A percentile compares a stretch with the other conserved stretches of the same genome.
These are phyloP conservation scores for Magnaporthales sp. DNA, from an alignment of 2,329 filamentous ascomycete genomes.

Conservation along the genomic window DNA sequence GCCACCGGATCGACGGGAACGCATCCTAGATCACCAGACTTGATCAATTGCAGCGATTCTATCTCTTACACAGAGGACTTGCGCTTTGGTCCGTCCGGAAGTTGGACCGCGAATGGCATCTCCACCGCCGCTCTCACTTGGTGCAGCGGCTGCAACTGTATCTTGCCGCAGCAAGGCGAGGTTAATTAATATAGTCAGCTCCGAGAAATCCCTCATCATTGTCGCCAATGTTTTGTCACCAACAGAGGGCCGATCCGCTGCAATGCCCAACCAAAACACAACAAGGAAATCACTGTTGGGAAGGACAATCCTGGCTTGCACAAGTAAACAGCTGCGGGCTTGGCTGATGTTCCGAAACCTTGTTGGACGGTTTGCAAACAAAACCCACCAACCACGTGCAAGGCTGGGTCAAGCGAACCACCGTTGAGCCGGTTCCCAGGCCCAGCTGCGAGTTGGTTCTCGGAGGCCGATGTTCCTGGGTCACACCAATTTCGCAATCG, in stretches of 20 bases:
- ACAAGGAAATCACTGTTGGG: background rate
- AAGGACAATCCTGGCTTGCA: background rate
- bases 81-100: background rate
- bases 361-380: background rate
- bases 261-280: background rate
- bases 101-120: background rate
- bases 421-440: background rate
- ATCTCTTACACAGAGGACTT: background rate
- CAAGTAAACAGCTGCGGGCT: background rate
- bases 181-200: background rate
- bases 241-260: background rate
- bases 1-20: conserved; percentile 1
- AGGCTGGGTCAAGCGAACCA: background rate
- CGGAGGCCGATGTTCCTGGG: background rate
- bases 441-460: background rate
- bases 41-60: background rate
- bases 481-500: background rate
- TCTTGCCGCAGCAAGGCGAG: background rate
- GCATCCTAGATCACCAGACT: background rate
- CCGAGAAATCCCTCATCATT: background rate
- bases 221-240: background rate
- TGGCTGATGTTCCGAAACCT: background rate
- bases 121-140: background rate
- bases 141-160: background rate
- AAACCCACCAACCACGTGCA: conserved; percentile 7